Evolutionary conservation across 371 early-diverging fungal genomes (phyloP).

Genomic region (Mortierella sp.): DNA sequence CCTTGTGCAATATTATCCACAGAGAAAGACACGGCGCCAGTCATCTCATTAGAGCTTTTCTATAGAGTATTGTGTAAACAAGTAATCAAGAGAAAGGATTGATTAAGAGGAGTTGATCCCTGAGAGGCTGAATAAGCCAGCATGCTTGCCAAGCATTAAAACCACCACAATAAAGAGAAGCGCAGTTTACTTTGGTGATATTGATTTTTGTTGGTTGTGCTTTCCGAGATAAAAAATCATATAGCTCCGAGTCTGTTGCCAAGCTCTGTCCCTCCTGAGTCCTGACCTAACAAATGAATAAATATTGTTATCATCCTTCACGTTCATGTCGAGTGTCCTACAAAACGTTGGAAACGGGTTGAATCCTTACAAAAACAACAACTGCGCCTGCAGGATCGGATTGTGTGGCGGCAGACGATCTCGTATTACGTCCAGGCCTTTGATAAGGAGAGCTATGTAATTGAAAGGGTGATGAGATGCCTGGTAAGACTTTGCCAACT

Average conservation of each 20-base stretch:
- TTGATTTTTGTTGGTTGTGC: constrained; percentile 21
- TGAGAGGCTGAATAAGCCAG: background rate
- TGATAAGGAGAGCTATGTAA: constrained; percentile 26
- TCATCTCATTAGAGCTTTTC: constrained; percentile 18
- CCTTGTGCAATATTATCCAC: constrained; percentile 28
- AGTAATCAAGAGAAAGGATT: background rate
- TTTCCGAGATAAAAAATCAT: constrained; percentile 23
- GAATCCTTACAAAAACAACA: constrained; percentile 34
- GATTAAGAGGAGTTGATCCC: background rate
- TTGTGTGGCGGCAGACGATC: constrained; percentile 17
- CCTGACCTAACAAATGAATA: background rate
- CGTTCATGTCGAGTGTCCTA: background rate
- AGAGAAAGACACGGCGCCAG: constrained; percentile 23
- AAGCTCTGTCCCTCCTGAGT: constrained; percentile 6
- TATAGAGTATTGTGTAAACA: background rate
- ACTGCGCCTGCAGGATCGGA: constrained; percentile 13
- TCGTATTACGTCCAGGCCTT: constrained; percentile 27
- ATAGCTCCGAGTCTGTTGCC: constrained; percentile 16
- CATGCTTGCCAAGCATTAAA: background rate
- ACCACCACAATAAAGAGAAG: background rate
- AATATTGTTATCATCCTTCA: background rate
- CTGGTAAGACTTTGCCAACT: background rate
- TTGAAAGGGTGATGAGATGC: background rate
- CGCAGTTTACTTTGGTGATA: constrained; percentile 21
- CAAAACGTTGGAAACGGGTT: background rate